Base-by-base conservation (phyloP, 345 rosid genomes). In the Arabis hirsuta region DNA sequence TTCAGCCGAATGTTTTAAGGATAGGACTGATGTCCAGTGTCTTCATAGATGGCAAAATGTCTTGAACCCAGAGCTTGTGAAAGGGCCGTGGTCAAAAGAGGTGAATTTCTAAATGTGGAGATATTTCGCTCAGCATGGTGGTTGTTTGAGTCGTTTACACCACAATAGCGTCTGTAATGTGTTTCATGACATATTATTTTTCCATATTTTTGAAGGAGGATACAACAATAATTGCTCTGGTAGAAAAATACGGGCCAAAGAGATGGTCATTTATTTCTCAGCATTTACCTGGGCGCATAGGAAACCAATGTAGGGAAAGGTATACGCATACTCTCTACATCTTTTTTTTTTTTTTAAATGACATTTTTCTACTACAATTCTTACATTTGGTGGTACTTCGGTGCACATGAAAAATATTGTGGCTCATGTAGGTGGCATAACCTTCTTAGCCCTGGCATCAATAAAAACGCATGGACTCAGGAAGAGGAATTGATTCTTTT, bases 11-110 rank as follows among this genome's bases (percentile, higher is more conserved):
- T 92, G 92, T 81, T 87, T 92, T 84, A 90, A 90, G 82, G 97
- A 96, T 56, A 87, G 99, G 72, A 90, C 99, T 54, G 99, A 96
- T 86, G 99, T 96, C 56, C 99, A 96, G 76, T 96, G 99, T 83
- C 87, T 96, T 47, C 99, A 96, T 83, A 86, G 99, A 80, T 96
- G 99, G 99, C 99, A 96, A 86, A 96, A 96, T 77, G 99, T 96
- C 81, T 83, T 96, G 81, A 88, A 96, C 77, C 99, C 99, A 20
- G 98, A 96, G 71, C 94, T 96, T 53, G 90, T 92, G 42, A 96
- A 96, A 89, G 99, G 99, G 42, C 99, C 99, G 20, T 96, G 99
- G 99, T 96, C 99, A 29, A 96, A 88, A 78, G 98, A 95, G 96
- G 99, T 95, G 76, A 85, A 54, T 68, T 78, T 44, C 36, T 59